A percentile compares a stretch with the other conserved stretches of the same genome.
Evolutionary conservation across 78 protist species (phyloP).

Genomic region (Corallochytrium limacisporum): DNA sequence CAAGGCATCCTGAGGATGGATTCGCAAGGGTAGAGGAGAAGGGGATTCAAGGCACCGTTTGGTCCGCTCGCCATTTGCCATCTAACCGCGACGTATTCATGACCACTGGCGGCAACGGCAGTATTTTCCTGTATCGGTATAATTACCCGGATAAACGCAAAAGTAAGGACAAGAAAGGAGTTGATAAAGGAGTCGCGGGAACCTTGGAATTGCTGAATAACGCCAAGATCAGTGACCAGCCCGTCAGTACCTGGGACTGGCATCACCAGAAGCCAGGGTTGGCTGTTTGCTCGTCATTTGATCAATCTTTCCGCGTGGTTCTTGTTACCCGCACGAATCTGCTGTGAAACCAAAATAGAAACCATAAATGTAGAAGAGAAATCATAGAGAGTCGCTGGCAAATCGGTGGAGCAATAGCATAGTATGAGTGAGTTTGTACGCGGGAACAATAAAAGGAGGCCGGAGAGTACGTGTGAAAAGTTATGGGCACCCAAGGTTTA

Average conservation of each 20-base stretch:
- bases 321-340: constrained; percentile 45
- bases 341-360: too few species aligned
- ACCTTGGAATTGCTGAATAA: not conserved
- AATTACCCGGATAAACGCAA: constrained; percentile 14
- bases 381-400: too few species aligned
- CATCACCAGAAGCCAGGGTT: constrained; percentile 35
- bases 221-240: constrained; percentile 25
- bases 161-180: not conserved
- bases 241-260: constrained; percentile 50
- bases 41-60: constrained; percentile 25
- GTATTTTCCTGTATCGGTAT: constrained; percentile 33
- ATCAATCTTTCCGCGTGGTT: constrained; percentile 45
- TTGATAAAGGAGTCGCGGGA: constrained; percentile 33
- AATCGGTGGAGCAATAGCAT: too few species aligned
- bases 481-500: too few species aligned
- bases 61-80: constrained; percentile 50
- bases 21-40: constrained; percentile 20
- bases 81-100: constrained; percentile 47
- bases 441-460: too few species aligned
- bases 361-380: too few species aligned
- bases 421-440: too few species aligned
- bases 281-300: constrained; percentile 32
- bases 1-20: constrained; percentile 27
- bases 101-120: constrained; percentile 51
- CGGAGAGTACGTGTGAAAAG: too few species aligned